Conservation (phyloP, 2,329 filamentous ascomycete genomes). For the Trichophyton schoenleinii region DNA sequence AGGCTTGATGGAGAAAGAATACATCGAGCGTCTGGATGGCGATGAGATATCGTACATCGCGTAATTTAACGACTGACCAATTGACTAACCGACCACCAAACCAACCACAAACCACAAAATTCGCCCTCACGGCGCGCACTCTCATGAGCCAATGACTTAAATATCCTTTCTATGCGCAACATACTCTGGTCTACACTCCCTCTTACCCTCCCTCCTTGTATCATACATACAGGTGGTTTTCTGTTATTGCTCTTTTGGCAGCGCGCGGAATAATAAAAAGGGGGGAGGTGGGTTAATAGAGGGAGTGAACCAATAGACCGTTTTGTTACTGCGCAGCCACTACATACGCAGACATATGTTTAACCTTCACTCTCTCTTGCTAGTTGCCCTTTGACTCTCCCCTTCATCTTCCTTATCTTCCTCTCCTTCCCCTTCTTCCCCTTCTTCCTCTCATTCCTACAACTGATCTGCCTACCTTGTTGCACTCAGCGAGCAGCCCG, state of each 20-base stretch:
- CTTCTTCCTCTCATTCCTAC: neutral
- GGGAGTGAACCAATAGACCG: neutral
- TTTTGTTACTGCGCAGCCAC: neutral
- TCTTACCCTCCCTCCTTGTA: neutral
- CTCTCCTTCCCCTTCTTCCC: neutral
- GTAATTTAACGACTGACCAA: constrained; percentile 34
- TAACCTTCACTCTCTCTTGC: neutral
- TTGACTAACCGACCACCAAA: no score
- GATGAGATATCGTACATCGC: constrained; percentile 88
- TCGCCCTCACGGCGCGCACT: neutral
- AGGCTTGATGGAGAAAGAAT: constrained; percentile 96
- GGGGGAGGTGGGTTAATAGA: no score
- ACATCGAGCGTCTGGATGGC: constrained; percentile 85
- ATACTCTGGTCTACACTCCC: neutral
- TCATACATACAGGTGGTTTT: constrained; percentile 7
- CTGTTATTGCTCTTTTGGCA: constrained; percentile 17
- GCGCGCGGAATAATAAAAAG: neutral
- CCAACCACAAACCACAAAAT: neutral
- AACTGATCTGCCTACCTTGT: neutral
- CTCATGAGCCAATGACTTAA: neutral
- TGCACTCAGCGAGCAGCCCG: neutral
- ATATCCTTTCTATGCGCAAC: neutral
- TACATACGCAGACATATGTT: neutral
- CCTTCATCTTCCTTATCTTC: neutral
- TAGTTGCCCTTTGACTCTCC: neutral